phyloP scores from a whole-genome alignment of 768 basidiomycete species.

The Boletus sp. region DNA sequence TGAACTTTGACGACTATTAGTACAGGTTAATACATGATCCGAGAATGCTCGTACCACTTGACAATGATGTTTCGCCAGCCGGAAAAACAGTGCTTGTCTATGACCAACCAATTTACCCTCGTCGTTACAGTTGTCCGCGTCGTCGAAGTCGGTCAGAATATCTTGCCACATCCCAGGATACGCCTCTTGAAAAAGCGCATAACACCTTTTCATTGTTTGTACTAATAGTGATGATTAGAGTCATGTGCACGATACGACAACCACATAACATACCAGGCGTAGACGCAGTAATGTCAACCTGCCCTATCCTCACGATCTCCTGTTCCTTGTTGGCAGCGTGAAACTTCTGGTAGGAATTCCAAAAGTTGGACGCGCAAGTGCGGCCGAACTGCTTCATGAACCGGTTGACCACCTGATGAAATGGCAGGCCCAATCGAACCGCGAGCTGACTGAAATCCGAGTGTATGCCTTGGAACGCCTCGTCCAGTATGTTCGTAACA shows the following conservation, averaged over 20 bases:
- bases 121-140: background rate
- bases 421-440: background rate
- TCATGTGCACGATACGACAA: too few relatives aligned
- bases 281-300: background rate
- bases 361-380: background rate
- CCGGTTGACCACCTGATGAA: background rate
- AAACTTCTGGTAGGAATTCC: background rate
- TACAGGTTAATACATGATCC: too few relatives aligned
- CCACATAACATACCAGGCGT: too few relatives aligned
- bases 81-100: background rate
- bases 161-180: background rate
- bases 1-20: too few relatives aligned
- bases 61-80: background rate
- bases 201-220: background rate
- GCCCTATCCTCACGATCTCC: background rate
- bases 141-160: background rate
- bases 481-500: background rate
- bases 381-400: background rate
- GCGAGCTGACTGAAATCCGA: background rate
- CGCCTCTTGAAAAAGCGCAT: background rate
- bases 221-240: background rate
- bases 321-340: background rate
- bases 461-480: background rate
- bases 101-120: background rate
- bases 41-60: too few relatives aligned